phyloP scores from a whole-genome alignment of 2,329 filamentous ascomycete species.

The Aspergillus sp. region DNA sequence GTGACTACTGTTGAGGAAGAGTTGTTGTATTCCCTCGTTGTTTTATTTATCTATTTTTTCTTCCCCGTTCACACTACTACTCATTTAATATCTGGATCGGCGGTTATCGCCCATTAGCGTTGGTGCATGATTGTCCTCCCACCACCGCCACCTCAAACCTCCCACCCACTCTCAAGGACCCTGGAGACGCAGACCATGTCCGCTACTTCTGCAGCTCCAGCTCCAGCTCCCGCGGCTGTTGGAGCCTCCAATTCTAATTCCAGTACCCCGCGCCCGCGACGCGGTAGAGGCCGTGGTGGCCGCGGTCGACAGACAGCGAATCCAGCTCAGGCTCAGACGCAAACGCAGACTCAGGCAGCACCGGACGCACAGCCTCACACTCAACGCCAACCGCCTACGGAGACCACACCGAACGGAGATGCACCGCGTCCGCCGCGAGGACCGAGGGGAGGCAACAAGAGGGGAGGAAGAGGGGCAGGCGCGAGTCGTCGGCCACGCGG shows the following conservation, averaged over 20 bases:
- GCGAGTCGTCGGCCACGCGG: slow-evolving; percentile 21
- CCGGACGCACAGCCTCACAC: slow-evolving; percentile 1
- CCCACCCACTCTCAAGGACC: not conserved
- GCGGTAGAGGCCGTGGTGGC: slow-evolving; percentile 31
- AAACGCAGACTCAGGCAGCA: slow-evolving; percentile 11
- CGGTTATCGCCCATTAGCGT: not conserved
- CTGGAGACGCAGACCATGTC: slow-evolving; percentile 22
- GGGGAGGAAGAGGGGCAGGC: slow-evolving; percentile 23
- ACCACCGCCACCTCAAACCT: slow-evolving; percentile 1
- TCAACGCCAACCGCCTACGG: slow-evolving; percentile 1
- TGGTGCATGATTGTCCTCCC: slow-evolving; percentile 17
- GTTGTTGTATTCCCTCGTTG: too few relatives aligned
- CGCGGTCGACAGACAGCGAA: slow-evolving; percentile 24
- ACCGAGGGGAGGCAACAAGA: slow-evolving; percentile 29
- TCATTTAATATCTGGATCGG: not conserved
- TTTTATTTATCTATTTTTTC: not conserved
- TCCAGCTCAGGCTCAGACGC: slow-evolving; percentile 9
- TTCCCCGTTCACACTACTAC: not conserved
- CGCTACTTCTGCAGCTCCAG: slow-evolving; percentile 10
- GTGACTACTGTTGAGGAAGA: too few relatives aligned
- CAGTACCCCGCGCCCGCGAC: slow-evolving; percentile 25
- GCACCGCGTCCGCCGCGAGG: slow-evolving; percentile 25
- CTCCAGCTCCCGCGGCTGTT: slow-evolving; percentile 12
- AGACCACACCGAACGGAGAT: slow-evolving; percentile 6
- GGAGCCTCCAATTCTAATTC: not conserved